Base-by-base conservation (phyloP, 345 rosid genomes). In the Pistacia atlantica region DNA sequence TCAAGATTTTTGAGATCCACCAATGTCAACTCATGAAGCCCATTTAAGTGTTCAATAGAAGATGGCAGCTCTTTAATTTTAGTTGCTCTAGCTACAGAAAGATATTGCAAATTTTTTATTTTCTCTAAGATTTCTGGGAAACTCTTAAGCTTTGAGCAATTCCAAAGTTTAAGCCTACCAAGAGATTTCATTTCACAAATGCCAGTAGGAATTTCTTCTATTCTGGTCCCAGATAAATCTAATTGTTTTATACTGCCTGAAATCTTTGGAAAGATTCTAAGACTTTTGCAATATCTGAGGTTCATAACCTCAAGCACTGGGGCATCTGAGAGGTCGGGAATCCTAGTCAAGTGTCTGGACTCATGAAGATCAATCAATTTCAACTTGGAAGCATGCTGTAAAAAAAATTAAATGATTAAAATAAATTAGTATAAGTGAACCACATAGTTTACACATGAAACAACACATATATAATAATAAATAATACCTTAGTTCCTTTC, bases 251-350 rank as follows among this genome's bases (percentile, higher is more conserved):
- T 13, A 28, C 11, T 25, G 35, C 42, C 4, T 60, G 35, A 10
- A 1, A 60, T 20, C 64, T 20, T 1, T 60, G 16, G 64, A 22
- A 60, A 60, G 65, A 57, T 51, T 49, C 3, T 45, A 1, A 68
- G 33, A 7, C 14, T 76, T 38, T 17, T 33, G 75, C 90, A 87
- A 1, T 78, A 77, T 58, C 64, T 67, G 6, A 88, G 79, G 45
- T 48, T 17, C 18, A 85, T 54, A 4, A 73, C 73, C 33, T 79
- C 81, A 72, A 88, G 75, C 12, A 75, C 80, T 17, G 45, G 5
- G 18, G 86, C 83, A 22, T 49, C n/a, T 48, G 83, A 80, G 25
- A 80, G 75, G 17, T 85, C 81, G 11, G 73, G 67, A 58, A 83
- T 76, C 3, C 11, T 8, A 1, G 25, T 62, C 56, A 87, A 65